A percentile compares a stretch with the other conserved stretches of the same genome.
phyloP scores from a whole-genome alignment of 2,329 filamentous ascomycete species.

The Cladobotryum protrusum region DNA sequence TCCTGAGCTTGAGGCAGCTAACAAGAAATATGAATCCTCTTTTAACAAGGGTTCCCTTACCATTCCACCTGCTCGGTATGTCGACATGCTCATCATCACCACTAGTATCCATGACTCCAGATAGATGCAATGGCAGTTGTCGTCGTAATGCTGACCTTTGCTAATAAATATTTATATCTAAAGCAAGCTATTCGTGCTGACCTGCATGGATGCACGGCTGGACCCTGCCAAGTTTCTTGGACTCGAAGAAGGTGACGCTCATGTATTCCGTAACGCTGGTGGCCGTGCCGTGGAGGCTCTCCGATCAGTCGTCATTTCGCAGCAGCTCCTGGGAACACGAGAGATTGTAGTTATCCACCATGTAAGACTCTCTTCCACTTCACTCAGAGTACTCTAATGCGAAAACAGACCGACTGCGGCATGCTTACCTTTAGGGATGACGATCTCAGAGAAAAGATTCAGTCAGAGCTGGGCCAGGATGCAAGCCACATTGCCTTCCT shows the following conservation, averaged over 20 bases:
- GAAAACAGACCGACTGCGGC: slow-evolving; percentile 32
- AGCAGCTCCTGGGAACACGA: slow-evolving; percentile 70
- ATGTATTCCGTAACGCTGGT: slow-evolving; percentile 71
- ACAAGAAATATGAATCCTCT: slow-evolving; percentile 52
- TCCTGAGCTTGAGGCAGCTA: slow-evolving; percentile 24
- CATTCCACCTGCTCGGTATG: slow-evolving; percentile 55
- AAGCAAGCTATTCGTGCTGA: slow-evolving; percentile 39
- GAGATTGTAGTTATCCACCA: slow-evolving; percentile 73
- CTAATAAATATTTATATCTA: no score
- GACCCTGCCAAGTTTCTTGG: slow-evolving; percentile 64
- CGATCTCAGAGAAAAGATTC: slow-evolving; percentile 49
- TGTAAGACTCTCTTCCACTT: slow-evolving; percentile 18
- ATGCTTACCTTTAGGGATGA: slow-evolving; percentile 64
- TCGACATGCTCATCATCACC: not conserved
- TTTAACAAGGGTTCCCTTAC: slow-evolving; percentile 63
- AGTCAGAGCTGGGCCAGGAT: slow-evolving; percentile 50
- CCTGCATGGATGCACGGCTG: slow-evolving; percentile 76
- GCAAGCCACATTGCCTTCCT: slow-evolving; percentile 55
- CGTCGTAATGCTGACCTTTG: not conserved
- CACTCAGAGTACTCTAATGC: not conserved
- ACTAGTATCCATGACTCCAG: not conserved
- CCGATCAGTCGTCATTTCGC: slow-evolving; percentile 68
- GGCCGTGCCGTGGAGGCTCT: slow-evolving; percentile 62
- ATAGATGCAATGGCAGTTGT: not conserved
- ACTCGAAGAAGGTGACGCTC: slow-evolving; percentile 67